These are phyloP conservation scores for Coniochaeta sp. DNA, from an alignment of 2,329 filamentous ascomycete genomes.

Conservation along the genomic window DNA sequence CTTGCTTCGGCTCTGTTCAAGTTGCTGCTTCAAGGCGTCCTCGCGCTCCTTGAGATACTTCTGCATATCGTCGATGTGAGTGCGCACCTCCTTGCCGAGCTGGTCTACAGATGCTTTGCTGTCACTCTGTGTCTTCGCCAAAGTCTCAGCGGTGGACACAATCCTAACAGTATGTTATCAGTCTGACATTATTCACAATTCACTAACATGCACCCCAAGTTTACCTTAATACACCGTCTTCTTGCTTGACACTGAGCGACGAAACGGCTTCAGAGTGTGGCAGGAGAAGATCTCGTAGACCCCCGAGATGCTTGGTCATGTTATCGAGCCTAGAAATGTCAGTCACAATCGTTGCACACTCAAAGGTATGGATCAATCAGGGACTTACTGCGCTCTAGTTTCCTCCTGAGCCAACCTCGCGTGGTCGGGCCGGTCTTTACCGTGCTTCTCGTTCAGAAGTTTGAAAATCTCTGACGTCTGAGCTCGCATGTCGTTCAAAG, in stretches of 20 bases:
- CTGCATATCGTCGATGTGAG: constrained; percentile 3
- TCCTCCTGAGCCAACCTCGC: background rate
- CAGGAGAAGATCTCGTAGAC: background rate
- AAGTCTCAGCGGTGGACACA: background rate
- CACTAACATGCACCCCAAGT: background rate
- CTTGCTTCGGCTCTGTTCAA: background rate
- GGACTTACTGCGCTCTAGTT: background rate
- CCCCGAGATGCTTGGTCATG: background rate
- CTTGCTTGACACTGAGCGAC: background rate
- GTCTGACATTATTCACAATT: background rate
- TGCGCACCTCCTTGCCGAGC: background rate
- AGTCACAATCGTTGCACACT: background rate
- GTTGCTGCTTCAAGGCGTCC: background rate
- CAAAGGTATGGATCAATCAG: background rate
- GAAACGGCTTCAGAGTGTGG: background rate
- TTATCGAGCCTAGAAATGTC: background rate
- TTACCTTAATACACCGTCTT: background rate
- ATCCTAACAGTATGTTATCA: background rate
- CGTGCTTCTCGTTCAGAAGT: background rate
- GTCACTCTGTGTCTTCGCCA: background rate
- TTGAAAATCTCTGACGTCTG: background rate
- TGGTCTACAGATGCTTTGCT: background rate
- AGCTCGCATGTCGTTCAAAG: background rate
- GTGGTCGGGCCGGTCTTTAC: background rate
- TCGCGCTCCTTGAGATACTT: constrained; percentile 1